phyloP scores from a whole-genome alignment of 2,329 filamentous ascomycete genomes.

The Scorias spongiosa region DNA sequence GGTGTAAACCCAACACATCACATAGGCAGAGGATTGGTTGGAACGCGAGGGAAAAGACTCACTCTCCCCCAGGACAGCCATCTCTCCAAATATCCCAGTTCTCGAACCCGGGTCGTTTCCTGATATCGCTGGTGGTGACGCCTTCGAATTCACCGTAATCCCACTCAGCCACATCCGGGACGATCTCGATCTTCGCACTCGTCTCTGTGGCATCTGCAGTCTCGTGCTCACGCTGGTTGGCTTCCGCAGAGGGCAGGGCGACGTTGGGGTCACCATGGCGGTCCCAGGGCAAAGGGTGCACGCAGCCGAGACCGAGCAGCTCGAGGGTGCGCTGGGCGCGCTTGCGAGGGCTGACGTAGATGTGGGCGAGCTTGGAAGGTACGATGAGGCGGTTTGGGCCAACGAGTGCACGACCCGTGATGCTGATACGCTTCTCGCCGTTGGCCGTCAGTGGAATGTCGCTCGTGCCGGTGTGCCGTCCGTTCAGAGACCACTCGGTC shows the following conservation, averaged over 20 bases:
- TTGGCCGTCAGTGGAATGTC: slow-evolving; percentile 75
- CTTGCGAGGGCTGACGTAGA: slow-evolving; percentile 80
- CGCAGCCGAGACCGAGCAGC: slow-evolving; percentile 59
- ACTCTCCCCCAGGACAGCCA: slow-evolving; percentile 62
- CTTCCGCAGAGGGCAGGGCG: slow-evolving; percentile 11
- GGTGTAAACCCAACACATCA: slow-evolving; percentile 4
- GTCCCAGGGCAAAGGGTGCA: slow-evolving; percentile 52
- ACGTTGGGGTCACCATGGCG: slow-evolving; percentile 13
- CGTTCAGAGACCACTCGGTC: slow-evolving; percentile 89
- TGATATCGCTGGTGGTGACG: slow-evolving; percentile 37
- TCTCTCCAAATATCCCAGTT: slow-evolving; percentile 81
- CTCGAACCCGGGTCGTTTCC: slow-evolving; percentile 20
- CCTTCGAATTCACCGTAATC: slow-evolving; percentile 50
- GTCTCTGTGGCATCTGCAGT: slow-evolving; percentile 13
- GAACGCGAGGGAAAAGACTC: slow-evolving; percentile 14
- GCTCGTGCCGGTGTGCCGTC: slow-evolving; percentile 59
- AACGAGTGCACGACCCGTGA: slow-evolving; percentile 68
- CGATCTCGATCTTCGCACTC: slow-evolving; percentile 32
- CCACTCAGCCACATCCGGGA: slow-evolving; percentile 43
- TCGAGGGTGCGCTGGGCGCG: slow-evolving; percentile 85
- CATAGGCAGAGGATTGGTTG: not conserved
- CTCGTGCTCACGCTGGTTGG: slow-evolving; percentile 11
- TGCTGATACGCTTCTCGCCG: slow-evolving; percentile 41
- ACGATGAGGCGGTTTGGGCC: slow-evolving; percentile 75
- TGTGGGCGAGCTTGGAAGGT: slow-evolving; percentile 63